Percentiles rank a stretch among this genome's conserved stretches.
phyloP scores from a whole-genome alignment of 2,329 filamentous ascomycete species.

The Lasiodiplodia sp. region DNA sequence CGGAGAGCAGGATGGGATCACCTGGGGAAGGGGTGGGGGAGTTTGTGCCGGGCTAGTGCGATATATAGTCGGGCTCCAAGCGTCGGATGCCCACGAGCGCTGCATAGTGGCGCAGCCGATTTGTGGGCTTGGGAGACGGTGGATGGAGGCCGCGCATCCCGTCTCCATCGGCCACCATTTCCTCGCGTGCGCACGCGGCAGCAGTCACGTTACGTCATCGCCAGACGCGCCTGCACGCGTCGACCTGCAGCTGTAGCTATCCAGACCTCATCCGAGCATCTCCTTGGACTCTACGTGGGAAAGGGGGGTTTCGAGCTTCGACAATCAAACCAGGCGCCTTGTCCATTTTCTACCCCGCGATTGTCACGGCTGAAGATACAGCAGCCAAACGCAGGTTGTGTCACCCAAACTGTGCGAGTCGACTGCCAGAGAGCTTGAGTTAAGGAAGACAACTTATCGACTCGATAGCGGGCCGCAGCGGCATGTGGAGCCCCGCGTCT shows the following conservation, averaged over 20 bases:
- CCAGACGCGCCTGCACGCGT: conserved; percentile 1
- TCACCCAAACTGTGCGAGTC: too few species aligned
- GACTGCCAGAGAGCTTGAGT: too few species aligned
- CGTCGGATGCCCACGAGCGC: conserved; percentile 13
- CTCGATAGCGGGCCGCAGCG: neutral
- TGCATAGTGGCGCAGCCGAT: conserved; percentile 11
- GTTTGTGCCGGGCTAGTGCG: conserved; percentile 21
- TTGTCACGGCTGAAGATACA: too few species aligned
- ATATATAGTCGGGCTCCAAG: conserved; percentile 3
- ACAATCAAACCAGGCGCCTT: too few species aligned
- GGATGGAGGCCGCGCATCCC: conserved; percentile 11
- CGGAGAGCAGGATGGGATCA: neutral
- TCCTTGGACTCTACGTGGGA: too few species aligned
- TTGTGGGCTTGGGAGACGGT: conserved; percentile 18
- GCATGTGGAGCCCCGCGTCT: neutral
- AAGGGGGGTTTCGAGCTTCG: too few species aligned
- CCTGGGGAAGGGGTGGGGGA: neutral
- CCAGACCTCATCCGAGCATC: too few species aligned
- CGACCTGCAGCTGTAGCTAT: neutral
- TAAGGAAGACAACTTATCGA: too few species aligned
- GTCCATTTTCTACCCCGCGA: too few species aligned
- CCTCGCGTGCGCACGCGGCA: conserved; percentile 5
- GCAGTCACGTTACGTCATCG: conserved; percentile 7
- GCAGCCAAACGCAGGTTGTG: too few species aligned
- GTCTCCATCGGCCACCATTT: conserved; percentile 4